Conservation (phyloP, 129 eudicot species). For the Mikania micrantha region DNA sequence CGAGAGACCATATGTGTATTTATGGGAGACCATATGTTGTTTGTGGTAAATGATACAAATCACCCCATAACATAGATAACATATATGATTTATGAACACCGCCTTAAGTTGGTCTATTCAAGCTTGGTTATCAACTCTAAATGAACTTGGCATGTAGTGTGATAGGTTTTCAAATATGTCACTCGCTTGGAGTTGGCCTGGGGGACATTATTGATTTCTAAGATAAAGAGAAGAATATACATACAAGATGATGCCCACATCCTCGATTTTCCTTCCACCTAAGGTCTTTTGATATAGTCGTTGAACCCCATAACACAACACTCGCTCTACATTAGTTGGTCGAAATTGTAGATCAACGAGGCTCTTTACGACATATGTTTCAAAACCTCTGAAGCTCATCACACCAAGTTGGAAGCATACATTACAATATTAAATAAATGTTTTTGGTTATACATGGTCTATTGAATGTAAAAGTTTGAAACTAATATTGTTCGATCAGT, state of each 20-base stretch:
- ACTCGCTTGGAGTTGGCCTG: constrained; percentile 92
- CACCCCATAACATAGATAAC: no score
- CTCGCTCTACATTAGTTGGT: constrained; percentile 89
- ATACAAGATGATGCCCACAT: constrained; percentile 88
- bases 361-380: constrained; percentile 85
- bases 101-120: not conserved
- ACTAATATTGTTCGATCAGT: not conserved
- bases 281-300: constrained; percentile 91
- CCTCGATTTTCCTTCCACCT: constrained; percentile 90
- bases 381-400: constrained; percentile 88
- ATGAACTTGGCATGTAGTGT: no score
- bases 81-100: no score
- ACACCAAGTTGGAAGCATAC: constrained; percentile 81
- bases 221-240: constrained; percentile 94
- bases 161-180: constrained; percentile 91
- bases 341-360: constrained; percentile 83
- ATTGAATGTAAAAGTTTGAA: not conserved
- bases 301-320: constrained; percentile 89
- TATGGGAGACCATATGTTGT: no score
- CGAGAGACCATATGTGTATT: no score
- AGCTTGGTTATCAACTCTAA: not conserved
- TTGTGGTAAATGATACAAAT: no score
- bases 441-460: not conserved
- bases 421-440: not conserved
- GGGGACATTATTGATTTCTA: constrained; percentile 90